Conservation (phyloP, 2,329 filamentous ascomycete genomes). For the Fusarium vanettenii region DNA sequence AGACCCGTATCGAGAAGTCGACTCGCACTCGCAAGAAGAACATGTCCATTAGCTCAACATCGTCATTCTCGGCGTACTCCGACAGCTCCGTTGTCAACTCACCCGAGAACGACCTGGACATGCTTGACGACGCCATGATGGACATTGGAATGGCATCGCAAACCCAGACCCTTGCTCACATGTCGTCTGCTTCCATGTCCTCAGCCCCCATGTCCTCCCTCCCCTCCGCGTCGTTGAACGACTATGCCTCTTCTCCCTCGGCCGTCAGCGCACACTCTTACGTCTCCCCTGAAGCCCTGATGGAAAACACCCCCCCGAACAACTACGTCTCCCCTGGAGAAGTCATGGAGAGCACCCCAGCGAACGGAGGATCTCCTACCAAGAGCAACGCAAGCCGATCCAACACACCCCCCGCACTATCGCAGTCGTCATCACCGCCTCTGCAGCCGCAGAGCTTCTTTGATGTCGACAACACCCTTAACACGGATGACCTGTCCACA, state of each 20-base stretch:
- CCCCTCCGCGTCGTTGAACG: conserved; percentile 48
- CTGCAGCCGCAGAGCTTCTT: conserved; percentile 56
- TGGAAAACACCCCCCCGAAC: conserved; percentile 46
- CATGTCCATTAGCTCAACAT: conserved; percentile 59
- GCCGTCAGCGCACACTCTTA: conserved; percentile 54
- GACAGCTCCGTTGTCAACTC: conserved; percentile 68
- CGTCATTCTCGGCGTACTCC: conserved; percentile 67
- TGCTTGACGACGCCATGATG: conserved; percentile 60
- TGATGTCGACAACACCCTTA: conserved; percentile 55
- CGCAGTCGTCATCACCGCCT: conserved; percentile 69
- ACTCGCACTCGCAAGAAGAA: conserved; percentile 67
- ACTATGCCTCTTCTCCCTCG: conserved; percentile 55
- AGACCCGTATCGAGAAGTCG: conserved; percentile 68
- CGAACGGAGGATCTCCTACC: conserved; percentile 59
- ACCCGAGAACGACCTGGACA: conserved; percentile 60
- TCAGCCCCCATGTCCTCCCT: conserved; percentile 57
- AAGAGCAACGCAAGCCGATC: conserved; percentile 64
- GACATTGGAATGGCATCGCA: conserved; percentile 53
- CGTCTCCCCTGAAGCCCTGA: conserved; percentile 60
- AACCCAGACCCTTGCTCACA: conserved; percentile 46
- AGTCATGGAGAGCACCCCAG: conserved; percentile 52
- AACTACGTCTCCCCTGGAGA: conserved; percentile 60
- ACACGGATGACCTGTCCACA: conserved; percentile 46
- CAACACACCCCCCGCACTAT: conserved; percentile 70
- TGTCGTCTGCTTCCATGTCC: conserved; percentile 62